Evolutionary conservation across 371 early-diverging fungal genomes (phyloP), one percentile per base, ranked within the genome.

Genomic region (Funneliformis caledonium): DNA sequence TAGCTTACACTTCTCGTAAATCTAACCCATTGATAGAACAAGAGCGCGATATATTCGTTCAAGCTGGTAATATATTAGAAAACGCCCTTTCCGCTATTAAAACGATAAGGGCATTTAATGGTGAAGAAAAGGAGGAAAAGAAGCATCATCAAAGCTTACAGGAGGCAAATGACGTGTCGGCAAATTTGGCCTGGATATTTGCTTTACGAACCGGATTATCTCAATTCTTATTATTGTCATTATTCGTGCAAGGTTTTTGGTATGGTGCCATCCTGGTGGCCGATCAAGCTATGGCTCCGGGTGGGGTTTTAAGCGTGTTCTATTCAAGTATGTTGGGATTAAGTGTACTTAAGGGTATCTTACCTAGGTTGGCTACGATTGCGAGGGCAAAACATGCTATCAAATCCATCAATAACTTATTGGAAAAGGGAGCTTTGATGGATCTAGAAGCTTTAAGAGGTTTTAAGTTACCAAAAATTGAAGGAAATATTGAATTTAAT

Each of bases 101-200:
- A 74, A 97, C 97, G 2, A 93, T 97, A 43, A 90, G 89, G 76
- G 87, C 96, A 6, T 96, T 96, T 86, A 91, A 92, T 80, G 90
- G 91, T 26, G 92, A 95, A 85, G 80, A 85, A 19, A 90, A 93
- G 37, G 92, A 93, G 81, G 80, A 88, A 16, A 82, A 83, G 19
- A 85, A 89, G 22, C 97, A 94, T 86, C 81, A 83, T 14, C 64
- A 76, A 4, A 86, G 88, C 76, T 84, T 91, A 11, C 82, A 82
- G 33, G 83, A 85, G 61, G 94, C 93, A 19, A 84, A 82, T 47
- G 80, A 81, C 8, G 83, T 81, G 26, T 65, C 81, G 3, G 31
- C 42, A 52, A 11, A 19, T 26, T 43, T 81, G 10, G 73, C 76
- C 16, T 60, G 59, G 60, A 65, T 19, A n/a, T 73, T 43, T 31